These are phyloP conservation scores for Tephrocybe rancida DNA, from an alignment of 768 basidiomycete species.

Conservation along the genomic window DNA sequence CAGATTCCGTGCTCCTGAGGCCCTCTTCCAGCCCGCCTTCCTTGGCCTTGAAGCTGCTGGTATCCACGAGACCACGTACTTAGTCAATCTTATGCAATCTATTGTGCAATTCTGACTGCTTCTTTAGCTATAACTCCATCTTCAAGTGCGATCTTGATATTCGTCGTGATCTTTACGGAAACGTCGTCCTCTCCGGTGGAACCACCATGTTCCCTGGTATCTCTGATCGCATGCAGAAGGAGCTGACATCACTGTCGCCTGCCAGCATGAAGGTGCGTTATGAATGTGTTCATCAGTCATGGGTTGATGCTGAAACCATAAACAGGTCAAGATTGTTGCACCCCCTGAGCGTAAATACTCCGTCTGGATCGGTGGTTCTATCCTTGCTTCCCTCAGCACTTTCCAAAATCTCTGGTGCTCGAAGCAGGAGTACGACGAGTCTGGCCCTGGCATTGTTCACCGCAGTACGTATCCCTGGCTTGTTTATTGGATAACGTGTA, in stretches of 20 bases:
- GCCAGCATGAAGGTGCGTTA: slow-evolving; percentile 79
- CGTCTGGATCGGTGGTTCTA: slow-evolving; percentile 92
- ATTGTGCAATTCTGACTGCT: not conserved
- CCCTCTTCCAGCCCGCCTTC: slow-evolving; percentile 92
- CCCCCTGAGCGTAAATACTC: slow-evolving; percentile 95
- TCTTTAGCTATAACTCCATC: slow-evolving; percentile 76
- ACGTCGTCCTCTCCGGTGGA: slow-evolving; percentile 87
- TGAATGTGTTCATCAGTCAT: not conserved
- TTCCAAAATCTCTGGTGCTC: slow-evolving; percentile 98
- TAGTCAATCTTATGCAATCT: slow-evolving; percentile 9
- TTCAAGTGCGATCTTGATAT: slow-evolving; percentile 88
- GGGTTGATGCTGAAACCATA: slow-evolving; percentile 6
- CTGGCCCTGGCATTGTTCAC: slow-evolving; percentile 77
- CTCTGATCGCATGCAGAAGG: slow-evolving; percentile 95
- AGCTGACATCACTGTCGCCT: slow-evolving; percentile 82
- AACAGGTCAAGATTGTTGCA: slow-evolving; percentile 85
- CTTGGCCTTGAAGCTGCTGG: slow-evolving; percentile 88
- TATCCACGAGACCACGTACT: slow-evolving; percentile 88
- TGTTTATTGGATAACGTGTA: not conserved
- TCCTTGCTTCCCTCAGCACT: slow-evolving; percentile 86
- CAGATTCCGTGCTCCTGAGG: slow-evolving; percentile 91
- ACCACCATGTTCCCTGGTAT: slow-evolving; percentile 98
- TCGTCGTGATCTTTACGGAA: slow-evolving; percentile 78
- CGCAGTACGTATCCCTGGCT: slow-evolving; percentile 55
- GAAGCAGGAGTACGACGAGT: slow-evolving; percentile 92